Conservation (phyloP, 1,284 basidiomycete genomes). For the Trichosporon ovoides region DNA sequence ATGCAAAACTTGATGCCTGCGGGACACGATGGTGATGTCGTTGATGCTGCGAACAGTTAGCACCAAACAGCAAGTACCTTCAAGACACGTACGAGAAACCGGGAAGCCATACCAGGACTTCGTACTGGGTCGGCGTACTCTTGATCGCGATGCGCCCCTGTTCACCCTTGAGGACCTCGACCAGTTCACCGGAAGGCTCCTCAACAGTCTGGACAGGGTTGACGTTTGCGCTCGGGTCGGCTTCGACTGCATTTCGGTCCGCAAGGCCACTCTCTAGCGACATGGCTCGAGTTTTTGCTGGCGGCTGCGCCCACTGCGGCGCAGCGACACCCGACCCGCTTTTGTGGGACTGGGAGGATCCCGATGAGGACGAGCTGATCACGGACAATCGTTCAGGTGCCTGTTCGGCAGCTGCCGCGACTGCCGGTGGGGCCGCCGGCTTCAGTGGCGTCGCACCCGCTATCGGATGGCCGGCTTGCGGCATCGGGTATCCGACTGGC, state of each 20-base stretch:
- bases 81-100: slow-evolving; percentile 62
- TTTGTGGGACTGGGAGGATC: slow-evolving; percentile 13
- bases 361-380: slow-evolving; percentile 17
- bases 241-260: background rate
- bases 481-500: slow-evolving; percentile 19
- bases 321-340: slow-evolving; percentile 16
- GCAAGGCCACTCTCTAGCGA: slow-evolving; percentile 17
- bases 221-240: slow-evolving; percentile 11
- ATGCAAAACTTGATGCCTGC: slow-evolving; percentile 63
- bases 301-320: slow-evolving; percentile 41
- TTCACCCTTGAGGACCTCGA: slow-evolving; percentile 41
- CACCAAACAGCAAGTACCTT: background rate
- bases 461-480: slow-evolving; percentile 4
- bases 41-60: slow-evolving; percentile 30
- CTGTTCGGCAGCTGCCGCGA: slow-evolving; percentile 13
- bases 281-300: slow-evolving; percentile 18
- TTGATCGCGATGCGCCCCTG: slow-evolving; percentile 59
- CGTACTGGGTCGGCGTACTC: slow-evolving; percentile 58
- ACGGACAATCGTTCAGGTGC: slow-evolving; percentile 9
- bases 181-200: slow-evolving; percentile 27
- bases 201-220: slow-evolving; percentile 19
- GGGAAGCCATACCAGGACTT: slow-evolving; percentile 61
- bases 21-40: slow-evolving; percentile 63
- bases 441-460: background rate
- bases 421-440: slow-evolving; percentile 9